Conservation (phyloP, 139 green algal species). For the Chlorella sorokiniana region DNA sequence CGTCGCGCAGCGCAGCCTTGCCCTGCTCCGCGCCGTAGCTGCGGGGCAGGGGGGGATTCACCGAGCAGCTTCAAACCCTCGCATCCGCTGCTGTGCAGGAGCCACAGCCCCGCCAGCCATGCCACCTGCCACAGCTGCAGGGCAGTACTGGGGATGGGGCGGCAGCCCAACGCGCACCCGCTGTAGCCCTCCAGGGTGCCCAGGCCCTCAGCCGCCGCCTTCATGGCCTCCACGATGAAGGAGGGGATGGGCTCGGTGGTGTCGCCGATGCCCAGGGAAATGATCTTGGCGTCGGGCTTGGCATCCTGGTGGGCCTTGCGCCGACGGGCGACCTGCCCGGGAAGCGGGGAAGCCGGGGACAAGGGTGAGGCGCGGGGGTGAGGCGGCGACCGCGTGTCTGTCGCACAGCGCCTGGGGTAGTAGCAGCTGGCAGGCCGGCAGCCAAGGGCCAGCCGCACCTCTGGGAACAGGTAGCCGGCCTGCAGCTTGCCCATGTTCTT, state of each 20-base stretch:
- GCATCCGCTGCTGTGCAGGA: too few species aligned
- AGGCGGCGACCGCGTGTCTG: background rate
- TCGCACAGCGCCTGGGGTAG: background rate
- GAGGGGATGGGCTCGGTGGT: constrained; percentile 97
- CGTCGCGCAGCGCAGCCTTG: constrained; percentile 76
- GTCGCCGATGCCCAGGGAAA: constrained; percentile 97
- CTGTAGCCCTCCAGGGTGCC: constrained; percentile 93
- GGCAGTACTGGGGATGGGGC: too few species aligned
- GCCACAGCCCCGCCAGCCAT: too few species aligned
- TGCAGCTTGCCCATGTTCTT: constrained; percentile 97
- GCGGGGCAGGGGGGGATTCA: background rate
- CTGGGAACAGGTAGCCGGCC: constrained; percentile 99
- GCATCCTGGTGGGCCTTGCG: constrained; percentile 88
- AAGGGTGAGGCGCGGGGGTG: too few species aligned
- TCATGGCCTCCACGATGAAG: constrained; percentile 87
- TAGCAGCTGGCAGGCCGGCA: background rate
- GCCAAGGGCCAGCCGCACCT: constrained; percentile 59
- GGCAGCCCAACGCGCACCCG: too few species aligned
- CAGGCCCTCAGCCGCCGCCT: constrained; percentile 79
- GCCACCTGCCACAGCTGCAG: too few species aligned
- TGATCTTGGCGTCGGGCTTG: constrained; percentile 96
- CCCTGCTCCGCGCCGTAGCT: constrained; percentile 98
- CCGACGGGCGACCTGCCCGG: constrained; percentile 88
- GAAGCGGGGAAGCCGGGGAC: too few species aligned
- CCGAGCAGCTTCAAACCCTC: too few species aligned